A percentile compares a stretch with the other conserved stretches of the same genome.
These are phyloP conservation scores for Alternaria solani DNA, from an alignment of 2,329 filamentous ascomycete genomes.

Conservation along the genomic window DNA sequence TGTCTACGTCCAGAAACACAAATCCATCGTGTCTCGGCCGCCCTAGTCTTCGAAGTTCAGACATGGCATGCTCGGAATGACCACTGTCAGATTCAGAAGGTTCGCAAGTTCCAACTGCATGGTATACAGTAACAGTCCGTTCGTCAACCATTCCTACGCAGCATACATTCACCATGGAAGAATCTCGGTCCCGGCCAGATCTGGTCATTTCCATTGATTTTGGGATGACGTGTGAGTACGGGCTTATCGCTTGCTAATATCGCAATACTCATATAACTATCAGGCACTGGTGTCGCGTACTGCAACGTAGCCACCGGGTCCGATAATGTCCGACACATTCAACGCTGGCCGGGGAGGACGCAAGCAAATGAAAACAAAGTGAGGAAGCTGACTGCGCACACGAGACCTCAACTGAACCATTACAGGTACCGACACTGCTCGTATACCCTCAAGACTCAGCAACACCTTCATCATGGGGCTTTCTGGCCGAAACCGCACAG, in stretches of 20 bases:
- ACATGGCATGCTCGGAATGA: accelerated
- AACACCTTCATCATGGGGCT: slow-evolving; percentile 61
- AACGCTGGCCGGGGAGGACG: slow-evolving; percentile 63
- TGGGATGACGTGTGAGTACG: slow-evolving; percentile 1
- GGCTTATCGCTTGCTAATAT: accelerated
- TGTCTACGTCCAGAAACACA: neutral
- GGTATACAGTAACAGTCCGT: too few species aligned
- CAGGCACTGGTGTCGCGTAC: slow-evolving; percentile 49
- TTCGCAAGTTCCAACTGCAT: accelerated
- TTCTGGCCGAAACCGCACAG: slow-evolving; percentile 54
- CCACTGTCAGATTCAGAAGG: neutral
- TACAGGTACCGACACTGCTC: slow-evolving; percentile 59
- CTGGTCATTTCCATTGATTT: slow-evolving; percentile 3
- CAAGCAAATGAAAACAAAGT: slow-evolving; percentile 62
- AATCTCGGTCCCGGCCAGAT: neutral
- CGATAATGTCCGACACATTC: slow-evolving; percentile 41
- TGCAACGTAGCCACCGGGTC: slow-evolving; percentile 45
- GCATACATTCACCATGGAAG: neutral
- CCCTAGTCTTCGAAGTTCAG: too few species aligned
- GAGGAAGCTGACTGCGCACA: neutral
- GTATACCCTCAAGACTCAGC: slow-evolving; percentile 55
- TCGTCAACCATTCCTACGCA: neutral
- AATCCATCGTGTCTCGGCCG: neutral
- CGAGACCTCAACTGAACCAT: neutral
- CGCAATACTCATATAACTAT: neutral